Evolutionary conservation across 352 stramenopile species (phyloP).

Genomic region (Pythium sp.): DNA sequence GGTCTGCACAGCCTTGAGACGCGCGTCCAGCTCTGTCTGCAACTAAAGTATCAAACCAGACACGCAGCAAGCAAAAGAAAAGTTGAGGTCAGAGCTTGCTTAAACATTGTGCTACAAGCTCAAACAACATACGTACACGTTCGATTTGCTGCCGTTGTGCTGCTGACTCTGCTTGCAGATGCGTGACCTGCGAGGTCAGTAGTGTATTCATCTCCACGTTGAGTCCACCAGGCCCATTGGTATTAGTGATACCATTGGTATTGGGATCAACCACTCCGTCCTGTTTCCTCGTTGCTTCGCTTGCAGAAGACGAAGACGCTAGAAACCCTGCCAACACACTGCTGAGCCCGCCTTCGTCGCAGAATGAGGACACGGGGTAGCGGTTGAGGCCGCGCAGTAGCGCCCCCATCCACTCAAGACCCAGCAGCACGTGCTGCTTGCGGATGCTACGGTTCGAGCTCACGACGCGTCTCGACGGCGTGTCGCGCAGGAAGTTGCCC

Average conservation of each 20-base stretch:
- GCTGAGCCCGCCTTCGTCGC: constrained; percentile 65
- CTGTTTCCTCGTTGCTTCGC: not conserved
- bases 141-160: constrained; percentile 47
- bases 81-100: not conserved
- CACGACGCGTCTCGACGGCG: constrained; percentile 44
- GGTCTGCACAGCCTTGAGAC: constrained; percentile 47
- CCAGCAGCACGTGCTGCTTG: constrained; percentile 25
- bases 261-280: not conserved
- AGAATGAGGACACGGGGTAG: constrained; percentile 69
- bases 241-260: constrained; percentile 5
- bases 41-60: constrained; percentile 31
- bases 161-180: constrained; percentile 47
- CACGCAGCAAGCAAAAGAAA: not conserved
- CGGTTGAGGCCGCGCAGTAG: constrained; percentile 68
- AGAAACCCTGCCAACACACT: constrained; percentile 43
- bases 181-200: constrained; percentile 38
- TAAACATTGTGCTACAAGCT: not conserved
- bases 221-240: not conserved
- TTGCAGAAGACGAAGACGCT: not conserved
- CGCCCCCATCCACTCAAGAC: constrained; percentile 60
- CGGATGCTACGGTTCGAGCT: constrained; percentile 55
- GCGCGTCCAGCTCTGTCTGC: constrained; percentile 52
- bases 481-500: constrained; percentile 33
- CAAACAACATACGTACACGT: constrained; percentile 22
- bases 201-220: constrained; percentile 16